Evolutionary conservation across 2,329 filamentous ascomycete species (phyloP), one percentile per base, ranked within the genome.

Genomic region (Penicillium sp.): DNA sequence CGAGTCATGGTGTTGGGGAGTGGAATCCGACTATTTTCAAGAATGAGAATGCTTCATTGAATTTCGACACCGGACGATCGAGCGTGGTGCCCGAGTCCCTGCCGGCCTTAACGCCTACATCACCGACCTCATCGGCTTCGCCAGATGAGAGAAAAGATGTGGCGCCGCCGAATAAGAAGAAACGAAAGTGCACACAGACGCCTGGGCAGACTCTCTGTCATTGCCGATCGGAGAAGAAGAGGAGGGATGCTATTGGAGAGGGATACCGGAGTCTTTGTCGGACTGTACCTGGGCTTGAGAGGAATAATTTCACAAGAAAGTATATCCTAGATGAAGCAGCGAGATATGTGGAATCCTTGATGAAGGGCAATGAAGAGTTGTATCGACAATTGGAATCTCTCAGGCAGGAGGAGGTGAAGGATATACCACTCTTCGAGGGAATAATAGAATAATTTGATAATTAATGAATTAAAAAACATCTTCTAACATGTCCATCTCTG

Each of bases 191-290:
- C 46, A 46, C 62, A 5, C 63, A 66, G 27, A 61, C 41, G 26
- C 52, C 63, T 3, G 63, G 63, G 3, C 63, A 66, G 24, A 53
- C 49, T 21, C 39, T 65, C 10, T 66, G 63, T 24, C 63, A 66
- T 44, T 66, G 63, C 26, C 62, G 57, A 22, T 59, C 63, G 9
- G 63, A 66, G 27, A 64, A 66, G 48, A 66, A 56, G 46, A 57
- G 62, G 19, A 53, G 63, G 21, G 62, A 66, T 48, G 22, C 58
- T 35, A 47, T 66, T 44, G 46, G 47, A 35, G 50, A 60, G 5
- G 50, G 59, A 19, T 66, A 66, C 50, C 55, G 53, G 19, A 52
- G 58, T 21, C 43, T 66, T 19, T 64, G 58, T 10, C 44, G 49
- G 3, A 33, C 58, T 16, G 63, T 66, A 3, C 63, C 63, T 1